Evolutionary conservation across 179 eudicot genomes (phyloP).

Genomic region (Spinacia oleracea): DNA sequence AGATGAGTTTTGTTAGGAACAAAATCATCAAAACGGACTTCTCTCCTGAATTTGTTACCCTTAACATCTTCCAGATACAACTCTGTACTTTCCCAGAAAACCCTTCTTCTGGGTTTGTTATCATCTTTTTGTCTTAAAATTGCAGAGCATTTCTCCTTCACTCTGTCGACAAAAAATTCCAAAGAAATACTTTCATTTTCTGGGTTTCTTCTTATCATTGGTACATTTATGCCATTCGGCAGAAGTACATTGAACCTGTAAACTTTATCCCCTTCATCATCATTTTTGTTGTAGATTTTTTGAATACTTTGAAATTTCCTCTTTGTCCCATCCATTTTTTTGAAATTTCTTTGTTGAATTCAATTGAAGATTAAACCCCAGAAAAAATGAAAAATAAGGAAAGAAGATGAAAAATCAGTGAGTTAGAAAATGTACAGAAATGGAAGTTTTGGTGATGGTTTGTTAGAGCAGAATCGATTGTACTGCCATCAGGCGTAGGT

Average conservation of each 20-base stretch:
- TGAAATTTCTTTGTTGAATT: not conserved
- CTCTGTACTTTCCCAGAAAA: constrained; percentile 43
- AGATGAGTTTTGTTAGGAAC: constrained; percentile 32
- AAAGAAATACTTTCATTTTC: constrained; percentile 23
- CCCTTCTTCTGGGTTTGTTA: constrained; percentile 19
- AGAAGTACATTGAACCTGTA: constrained; percentile 45
- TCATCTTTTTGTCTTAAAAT: constrained; percentile 6
- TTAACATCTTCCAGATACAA: constrained; percentile 41
- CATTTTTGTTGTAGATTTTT: not conserved
- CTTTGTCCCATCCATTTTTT: constrained; percentile 20
- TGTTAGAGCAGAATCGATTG: not conserved
- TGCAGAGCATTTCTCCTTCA: constrained; percentile 30
- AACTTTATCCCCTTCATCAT: constrained; percentile 15
- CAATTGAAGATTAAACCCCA: not conserved
- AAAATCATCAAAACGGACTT: constrained; percentile 30
- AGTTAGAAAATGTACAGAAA: not conserved
- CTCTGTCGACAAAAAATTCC: constrained; percentile 23
- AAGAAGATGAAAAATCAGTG: not conserved
- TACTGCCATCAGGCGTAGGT: not conserved
- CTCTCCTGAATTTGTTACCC: constrained; percentile 21
- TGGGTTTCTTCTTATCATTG: constrained; percentile 24
- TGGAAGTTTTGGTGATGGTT: not conserved
- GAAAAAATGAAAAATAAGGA: not conserved
- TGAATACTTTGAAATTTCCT: constrained; percentile 11
- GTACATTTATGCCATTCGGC: constrained; percentile 41